phyloP scores from a whole-genome alignment of 129 eudicot species.

The Scalesia atractyloides region DNA sequence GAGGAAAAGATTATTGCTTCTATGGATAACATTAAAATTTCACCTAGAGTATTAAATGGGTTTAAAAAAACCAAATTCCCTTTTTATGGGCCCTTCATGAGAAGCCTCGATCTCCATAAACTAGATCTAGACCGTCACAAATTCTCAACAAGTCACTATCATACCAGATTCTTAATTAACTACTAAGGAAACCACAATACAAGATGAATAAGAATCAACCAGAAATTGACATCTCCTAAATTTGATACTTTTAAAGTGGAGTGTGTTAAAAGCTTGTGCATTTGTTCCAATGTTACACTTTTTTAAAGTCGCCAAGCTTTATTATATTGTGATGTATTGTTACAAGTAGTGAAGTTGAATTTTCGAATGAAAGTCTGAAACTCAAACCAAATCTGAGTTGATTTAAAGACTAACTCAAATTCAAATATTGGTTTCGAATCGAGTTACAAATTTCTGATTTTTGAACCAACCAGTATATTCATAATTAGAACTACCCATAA shows the following conservation, averaged over 20 bases:
- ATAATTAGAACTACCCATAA: too few relatives aligned
- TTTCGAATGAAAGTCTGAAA: not conserved
- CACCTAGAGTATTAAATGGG: not conserved
- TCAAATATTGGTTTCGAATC: too few relatives aligned
- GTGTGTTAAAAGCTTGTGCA: constrained; percentile 12
- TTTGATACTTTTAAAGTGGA: not conserved
- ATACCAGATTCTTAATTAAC: constrained; percentile 16
- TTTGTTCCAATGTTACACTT: constrained; percentile 11
- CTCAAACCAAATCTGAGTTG: not conserved
- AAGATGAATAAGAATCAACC: not conserved
- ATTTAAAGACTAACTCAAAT: too few relatives aligned
- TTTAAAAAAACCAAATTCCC: too few relatives aligned
- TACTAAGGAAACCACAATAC: constrained; percentile 6
- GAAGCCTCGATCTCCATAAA: not conserved
- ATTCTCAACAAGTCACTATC: not conserved
- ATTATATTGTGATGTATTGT: not conserved
- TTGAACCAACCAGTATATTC: too few relatives aligned
- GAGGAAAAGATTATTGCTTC: not conserved
- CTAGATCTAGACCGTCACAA: constrained; percentile 7
- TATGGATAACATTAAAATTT: not conserved
- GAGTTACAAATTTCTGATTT: too few relatives aligned
- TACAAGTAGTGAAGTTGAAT: not conserved
- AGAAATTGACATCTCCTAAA: not conserved
- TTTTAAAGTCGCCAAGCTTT: constrained; percentile 26
- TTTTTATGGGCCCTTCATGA: not conserved